Conservation (phyloP, 2,329 filamentous ascomycete species). For the Talaromyces sp. region DNA sequence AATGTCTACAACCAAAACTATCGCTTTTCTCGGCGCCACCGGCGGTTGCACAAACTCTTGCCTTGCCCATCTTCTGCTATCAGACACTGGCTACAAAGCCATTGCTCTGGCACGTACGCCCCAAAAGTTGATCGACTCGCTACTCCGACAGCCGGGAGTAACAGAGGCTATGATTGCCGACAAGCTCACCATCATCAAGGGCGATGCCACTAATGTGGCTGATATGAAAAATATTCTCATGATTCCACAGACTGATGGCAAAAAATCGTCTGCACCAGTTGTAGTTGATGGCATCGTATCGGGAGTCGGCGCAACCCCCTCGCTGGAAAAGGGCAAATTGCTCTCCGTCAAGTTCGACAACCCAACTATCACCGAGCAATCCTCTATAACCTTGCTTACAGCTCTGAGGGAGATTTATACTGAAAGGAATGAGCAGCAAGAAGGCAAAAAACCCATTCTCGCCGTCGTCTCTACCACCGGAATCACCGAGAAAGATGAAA, state of each 20-base stretch:
- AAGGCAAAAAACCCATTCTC: conserved; percentile 18
- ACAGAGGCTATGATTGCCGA: conserved; percentile 25
- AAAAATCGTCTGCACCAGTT: neutral
- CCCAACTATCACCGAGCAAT: conserved; percentile 28
- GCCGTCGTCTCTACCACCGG: conserved; percentile 30
- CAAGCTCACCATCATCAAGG: conserved; percentile 45
- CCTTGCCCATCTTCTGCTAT: conserved; percentile 37
- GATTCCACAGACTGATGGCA: conserved; percentile 12
- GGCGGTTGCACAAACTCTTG: conserved; percentile 42
- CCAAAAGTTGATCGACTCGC: conserved; percentile 42
- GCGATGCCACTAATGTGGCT: conserved; percentile 39
- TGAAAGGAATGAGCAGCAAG: conserved; percentile 6
- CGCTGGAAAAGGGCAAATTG: conserved; percentile 17
- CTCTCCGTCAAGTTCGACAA: conserved; percentile 26
- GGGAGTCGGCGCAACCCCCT: conserved; percentile 40
- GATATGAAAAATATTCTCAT: conserved; percentile 37
- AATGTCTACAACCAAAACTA: conserved; percentile 20
- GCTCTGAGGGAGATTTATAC: conserved; percentile 18
- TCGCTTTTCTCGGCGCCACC: conserved; percentile 51
- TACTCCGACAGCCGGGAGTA: conserved; percentile 35
- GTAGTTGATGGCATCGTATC: conserved; percentile 41
- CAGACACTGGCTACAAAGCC: conserved; percentile 28
- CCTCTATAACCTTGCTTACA: conserved; percentile 21
- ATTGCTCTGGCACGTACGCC: conserved; percentile 47
- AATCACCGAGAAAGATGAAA: conserved; percentile 16